A percentile compares a stretch with the other conserved stretches of the same genome.
phyloP scores from a whole-genome alignment of 148 eudicot genomes.

The Rhododendron williamsianum region DNA sequence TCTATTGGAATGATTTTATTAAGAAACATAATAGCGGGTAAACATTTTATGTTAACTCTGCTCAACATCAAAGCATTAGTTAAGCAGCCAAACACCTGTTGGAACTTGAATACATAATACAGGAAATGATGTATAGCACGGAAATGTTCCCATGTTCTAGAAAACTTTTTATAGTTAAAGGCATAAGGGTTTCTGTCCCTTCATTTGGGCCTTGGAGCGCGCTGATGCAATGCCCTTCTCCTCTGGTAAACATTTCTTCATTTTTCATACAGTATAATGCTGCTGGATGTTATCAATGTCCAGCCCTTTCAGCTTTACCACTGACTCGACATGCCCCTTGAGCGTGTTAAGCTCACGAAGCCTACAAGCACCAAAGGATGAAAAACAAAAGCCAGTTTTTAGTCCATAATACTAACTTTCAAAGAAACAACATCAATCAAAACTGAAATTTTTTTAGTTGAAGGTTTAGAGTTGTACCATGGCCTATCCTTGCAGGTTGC shows the following conservation, averaged over 20 bases:
- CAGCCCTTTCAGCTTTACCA: constrained; percentile 81
- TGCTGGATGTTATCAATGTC: constrained; percentile 84
- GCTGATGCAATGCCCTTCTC: neutral
- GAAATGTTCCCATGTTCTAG: constrained; percentile 12
- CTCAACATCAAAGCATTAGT: neutral
- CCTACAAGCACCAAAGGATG: constrained; percentile 27
- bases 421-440: neutral
- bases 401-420: neutral
- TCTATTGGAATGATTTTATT: neutral
- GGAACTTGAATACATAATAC: constrained; percentile 5
- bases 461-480: neutral
- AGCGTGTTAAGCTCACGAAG: constrained; percentile 83
- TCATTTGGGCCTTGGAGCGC: constrained; percentile 6
- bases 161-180: constrained; percentile 6
- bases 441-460: neutral
- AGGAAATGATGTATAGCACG: neutral
- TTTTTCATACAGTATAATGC: constrained; percentile 68
- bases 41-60: neutral
- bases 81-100: constrained; percentile 10
- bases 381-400: neutral
- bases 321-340: constrained; percentile 87
- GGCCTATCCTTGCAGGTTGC: neutral
- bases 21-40: neutral
- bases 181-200: constrained; percentile 4
- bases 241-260: neutral